Evolutionary conservation across 306 rosid species (phyloP).

Genomic region (Trifolium fragiferum): DNA sequence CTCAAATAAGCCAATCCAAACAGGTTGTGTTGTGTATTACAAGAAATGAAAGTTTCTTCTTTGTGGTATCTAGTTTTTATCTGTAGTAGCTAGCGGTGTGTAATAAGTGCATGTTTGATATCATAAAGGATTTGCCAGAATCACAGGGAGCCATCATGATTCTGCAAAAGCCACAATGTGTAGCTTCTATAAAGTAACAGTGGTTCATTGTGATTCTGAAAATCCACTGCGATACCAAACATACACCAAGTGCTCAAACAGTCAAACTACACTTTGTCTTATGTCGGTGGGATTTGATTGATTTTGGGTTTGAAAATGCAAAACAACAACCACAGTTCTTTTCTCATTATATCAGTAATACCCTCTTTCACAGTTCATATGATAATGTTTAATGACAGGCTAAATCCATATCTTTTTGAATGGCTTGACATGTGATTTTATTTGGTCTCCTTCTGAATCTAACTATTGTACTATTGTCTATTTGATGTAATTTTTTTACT

Average conservation of each 20-base stretch:
- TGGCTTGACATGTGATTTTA: not conserved
- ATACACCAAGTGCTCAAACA: not conserved
- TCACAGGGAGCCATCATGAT: too few species aligned
- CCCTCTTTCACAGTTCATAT: not conserved
- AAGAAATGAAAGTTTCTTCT: not conserved
- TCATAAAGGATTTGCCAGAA: too few species aligned
- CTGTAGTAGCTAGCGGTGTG: not conserved
- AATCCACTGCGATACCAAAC: too few species aligned
- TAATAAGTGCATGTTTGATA: not conserved
- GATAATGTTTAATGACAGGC: not conserved
- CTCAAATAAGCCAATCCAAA: too few species aligned
- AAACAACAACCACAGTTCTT: not conserved
- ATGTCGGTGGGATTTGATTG: not conserved
- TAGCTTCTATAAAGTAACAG: too few species aligned
- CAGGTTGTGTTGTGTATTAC: too few species aligned
- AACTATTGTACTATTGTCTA: not conserved
- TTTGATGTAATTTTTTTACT: not conserved
- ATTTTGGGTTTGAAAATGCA: not conserved
- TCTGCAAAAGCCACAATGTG: too few species aligned
- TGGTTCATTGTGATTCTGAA: too few species aligned
- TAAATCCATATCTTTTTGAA: not conserved
- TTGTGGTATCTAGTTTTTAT: not conserved
- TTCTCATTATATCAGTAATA: not conserved
- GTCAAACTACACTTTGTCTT: not conserved
- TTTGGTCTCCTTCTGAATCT: not conserved